Base-by-base conservation (phyloP, 768 basidiomycete genomes). In the Filobasidium floriforme region DNA sequence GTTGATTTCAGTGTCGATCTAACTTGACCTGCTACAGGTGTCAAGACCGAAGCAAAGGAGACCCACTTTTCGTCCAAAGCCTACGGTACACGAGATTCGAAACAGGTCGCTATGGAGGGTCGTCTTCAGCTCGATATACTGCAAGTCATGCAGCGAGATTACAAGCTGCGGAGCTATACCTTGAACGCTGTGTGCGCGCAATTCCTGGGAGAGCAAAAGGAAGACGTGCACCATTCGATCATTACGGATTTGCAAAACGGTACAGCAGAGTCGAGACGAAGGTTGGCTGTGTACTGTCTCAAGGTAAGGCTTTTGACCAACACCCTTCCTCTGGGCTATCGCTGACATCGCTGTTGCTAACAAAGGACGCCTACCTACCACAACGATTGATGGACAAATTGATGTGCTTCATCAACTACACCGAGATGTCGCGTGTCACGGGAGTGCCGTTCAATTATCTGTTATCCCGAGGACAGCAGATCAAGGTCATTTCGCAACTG, bases 361-460 rank as follows among this genome's bases (percentile, higher is more conserved):
- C 9, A 41, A 70, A 96, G 92, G 96, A 99, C 82, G 94, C 96
- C 2, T 99, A 99, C 77, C 86, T 99, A 28, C 96, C 96, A 0
- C 96, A 99, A 79, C 83, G 96, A 62, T 79, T 98, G 44, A 84
- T 99, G 78, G 96, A 98, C 79, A 99, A 98, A 78, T 83, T 99
- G 40, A 97, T 98, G 96, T 98, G 92, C 69, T 92, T 99, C 73
- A 88, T 99, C 78, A 99, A 99, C 78, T 97, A 96, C 75, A 88
- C 86, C 55, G 96, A 99, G 78, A 98, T 99, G 96, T 84, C 96
- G n/a, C 89, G 96, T 77, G 96, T 99, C 3, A 99, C 96, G 0
- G 96, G 96, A n/a, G 92, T 99, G 12, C 96, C 96, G 0, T 99
- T 99, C 84, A 98, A 97, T 74, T 97, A 86, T 76, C 83, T 99